Base-by-base conservation (phyloP, 495 filamentous ascomycete genomes). In the Xylaria venustula region DNA sequence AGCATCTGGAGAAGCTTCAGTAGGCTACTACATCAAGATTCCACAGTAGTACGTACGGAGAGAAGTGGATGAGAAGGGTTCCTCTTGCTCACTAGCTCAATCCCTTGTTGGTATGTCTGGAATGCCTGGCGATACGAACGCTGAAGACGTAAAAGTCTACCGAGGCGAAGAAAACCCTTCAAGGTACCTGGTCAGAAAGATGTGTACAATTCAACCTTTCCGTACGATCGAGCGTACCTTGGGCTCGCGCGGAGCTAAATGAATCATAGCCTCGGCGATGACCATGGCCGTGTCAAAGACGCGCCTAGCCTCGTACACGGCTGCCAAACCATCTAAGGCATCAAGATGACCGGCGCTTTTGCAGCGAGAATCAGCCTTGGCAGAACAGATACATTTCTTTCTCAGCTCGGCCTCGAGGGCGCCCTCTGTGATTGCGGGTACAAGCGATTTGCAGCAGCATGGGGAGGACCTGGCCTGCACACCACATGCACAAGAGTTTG, bases 11-110 rank as follows among this genome's bases (percentile, higher is more conserved):
- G 15, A 1, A 20, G 17, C 14, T 51, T 22, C 7, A 2, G 25
- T 28, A n/a, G 9, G 23, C 65, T 50, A 67, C 52, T 20, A 26
- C 12, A 20, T 22, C 30, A 11, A 11, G 28, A 20, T 19, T 25
- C 15, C 3, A 7, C n/a, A 3, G 26, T 50, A 41, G 20, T n/a
- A 54, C 66, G 49, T 53, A 69, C 68, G 19, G 48, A 20, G 8
- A 71, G 45, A 19, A 61, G 25, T 12, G 44, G 9, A 57, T 67
- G 64, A 26, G 62, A 41, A 22, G 64, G 64, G 26, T 64, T 20
- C 47, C 64, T 71, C 41, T 60, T 61, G 30, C 61, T 58, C 17
- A 67, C 66, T 12, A 71, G 57, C 32, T 67, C 62, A 7, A 69
- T 59, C 1, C 68, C 68, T 54, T 67, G 66, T 37, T 63, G 65